phyloP scores from a whole-genome alignment of 148 eudicot species.

The Arctostaphylos glauca region DNA sequence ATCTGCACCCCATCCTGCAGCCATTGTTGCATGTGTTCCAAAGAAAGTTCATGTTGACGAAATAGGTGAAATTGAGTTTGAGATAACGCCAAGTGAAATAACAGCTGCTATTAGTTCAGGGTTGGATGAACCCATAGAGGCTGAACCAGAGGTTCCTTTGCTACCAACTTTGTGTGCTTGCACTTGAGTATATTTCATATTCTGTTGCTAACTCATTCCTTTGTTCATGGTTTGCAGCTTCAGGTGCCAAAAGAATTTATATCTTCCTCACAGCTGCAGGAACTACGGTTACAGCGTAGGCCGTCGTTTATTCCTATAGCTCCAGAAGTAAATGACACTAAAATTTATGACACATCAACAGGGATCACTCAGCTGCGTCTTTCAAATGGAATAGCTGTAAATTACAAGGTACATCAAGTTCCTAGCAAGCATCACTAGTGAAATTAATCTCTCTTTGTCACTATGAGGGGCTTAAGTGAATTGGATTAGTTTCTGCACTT shows the following conservation, averaged over 20 bases:
- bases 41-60: constrained; percentile 74
- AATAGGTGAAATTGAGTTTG: constrained; percentile 71
- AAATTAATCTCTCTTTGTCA: neutral
- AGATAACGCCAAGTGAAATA: constrained; percentile 76
- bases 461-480: neutral
- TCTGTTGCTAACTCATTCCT: constrained; percentile 1
- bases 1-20: constrained; percentile 95
- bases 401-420: constrained; percentile 68
- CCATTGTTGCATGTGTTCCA: constrained; percentile 98
- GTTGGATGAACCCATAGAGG: constrained; percentile 81
- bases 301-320: constrained; percentile 63
- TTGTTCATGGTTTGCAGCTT: constrained; percentile 53
- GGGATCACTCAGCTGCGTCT: constrained; percentile 85
- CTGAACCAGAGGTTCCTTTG: constrained; percentile 85
- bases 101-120: constrained; percentile 80
- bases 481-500: neutral
- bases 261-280: constrained; percentile 52
- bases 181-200: neutral
- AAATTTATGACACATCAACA: constrained; percentile 67
- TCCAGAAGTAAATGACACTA: constrained; percentile 40
- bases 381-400: constrained; percentile 90
- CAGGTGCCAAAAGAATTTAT: constrained; percentile 95
- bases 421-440: neutral
- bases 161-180: constrained; percentile 19
- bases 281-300: constrained; percentile 47